Conservation (phyloP, 345 rosid genomes). For the Barbarea vulgaris region DNA sequence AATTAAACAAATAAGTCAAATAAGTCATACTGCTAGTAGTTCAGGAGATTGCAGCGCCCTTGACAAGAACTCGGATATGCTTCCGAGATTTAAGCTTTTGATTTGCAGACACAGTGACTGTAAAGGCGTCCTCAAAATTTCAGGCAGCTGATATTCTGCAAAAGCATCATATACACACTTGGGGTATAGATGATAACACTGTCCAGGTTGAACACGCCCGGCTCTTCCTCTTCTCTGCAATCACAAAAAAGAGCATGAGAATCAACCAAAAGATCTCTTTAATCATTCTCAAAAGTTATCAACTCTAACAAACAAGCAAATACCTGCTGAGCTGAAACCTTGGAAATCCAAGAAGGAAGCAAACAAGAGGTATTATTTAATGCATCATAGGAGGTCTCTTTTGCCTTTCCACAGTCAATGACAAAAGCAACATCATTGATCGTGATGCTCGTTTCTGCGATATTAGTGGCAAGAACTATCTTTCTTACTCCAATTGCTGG, state of each 20-base stretch:
- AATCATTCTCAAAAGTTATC: slow-evolving; percentile 12
- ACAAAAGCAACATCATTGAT: slow-evolving; percentile 87
- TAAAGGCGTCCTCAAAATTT: slow-evolving; percentile 90
- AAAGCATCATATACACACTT: slow-evolving; percentile 83
- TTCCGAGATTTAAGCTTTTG: slow-evolving; percentile 81
- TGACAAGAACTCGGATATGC: slow-evolving; percentile 78
- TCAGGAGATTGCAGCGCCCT: slow-evolving; percentile 94
- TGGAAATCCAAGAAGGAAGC: slow-evolving; percentile 95
- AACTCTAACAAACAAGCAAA: slow-evolving; percentile 31
- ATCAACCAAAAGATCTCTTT: not conserved
- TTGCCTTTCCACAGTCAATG: slow-evolving; percentile 95
- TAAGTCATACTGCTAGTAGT: slow-evolving; percentile 62
- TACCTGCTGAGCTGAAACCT: slow-evolving; percentile 95
- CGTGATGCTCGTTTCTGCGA: slow-evolving; percentile 97
- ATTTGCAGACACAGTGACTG: slow-evolving; percentile 95
- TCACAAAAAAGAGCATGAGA: slow-evolving; percentile 33
- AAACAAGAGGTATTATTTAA: slow-evolving; percentile 92
- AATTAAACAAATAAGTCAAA: slow-evolving; percentile 23
- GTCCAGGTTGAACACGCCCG: slow-evolving; percentile 93
- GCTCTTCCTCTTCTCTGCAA: slow-evolving; percentile 94
- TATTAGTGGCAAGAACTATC: slow-evolving; percentile 88
- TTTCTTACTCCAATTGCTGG: slow-evolving; percentile 81
- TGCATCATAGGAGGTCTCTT: slow-evolving; percentile 95
- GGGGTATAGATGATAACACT: slow-evolving; percentile 89
- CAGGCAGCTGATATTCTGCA: slow-evolving; percentile 89